Conservation (phyloP, 164 flowering plant species). For the Nymphaea colorata region DNA sequence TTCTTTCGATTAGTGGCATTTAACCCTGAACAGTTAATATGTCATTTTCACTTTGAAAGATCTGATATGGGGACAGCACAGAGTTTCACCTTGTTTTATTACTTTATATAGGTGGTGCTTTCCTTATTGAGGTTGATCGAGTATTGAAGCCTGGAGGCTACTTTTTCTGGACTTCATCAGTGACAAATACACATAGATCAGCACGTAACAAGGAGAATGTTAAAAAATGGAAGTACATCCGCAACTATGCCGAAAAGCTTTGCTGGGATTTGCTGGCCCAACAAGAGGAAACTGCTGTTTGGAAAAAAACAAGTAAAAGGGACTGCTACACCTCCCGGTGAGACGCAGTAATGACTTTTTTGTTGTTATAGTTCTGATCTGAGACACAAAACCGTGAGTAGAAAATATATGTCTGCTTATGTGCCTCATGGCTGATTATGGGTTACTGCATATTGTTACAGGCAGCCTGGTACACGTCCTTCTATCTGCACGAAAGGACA, state of each 20-base stretch:
- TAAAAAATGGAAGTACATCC: constrained; percentile 60
- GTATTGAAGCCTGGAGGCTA: constrained; percentile 94
- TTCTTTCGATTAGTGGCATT: too few relatives aligned
- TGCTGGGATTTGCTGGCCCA: constrained; percentile 92
- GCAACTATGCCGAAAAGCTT: constrained; percentile 41
- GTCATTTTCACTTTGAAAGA: too few relatives aligned
- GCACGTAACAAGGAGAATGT: constrained; percentile 50
- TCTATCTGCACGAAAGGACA: constrained; percentile 58
- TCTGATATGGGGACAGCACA: too few relatives aligned
- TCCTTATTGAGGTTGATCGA: constrained; percentile 82
- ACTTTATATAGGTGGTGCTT: constrained; percentile 55
- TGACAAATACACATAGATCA: constrained; percentile 43
- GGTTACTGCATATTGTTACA: background rate
- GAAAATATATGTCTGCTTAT: too few relatives aligned
- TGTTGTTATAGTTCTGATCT: background rate
- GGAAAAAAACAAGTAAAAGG: constrained; percentile 74
- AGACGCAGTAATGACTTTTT: constrained; percentile 10
- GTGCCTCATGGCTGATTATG: background rate
- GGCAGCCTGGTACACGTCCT: constrained; percentile 12
- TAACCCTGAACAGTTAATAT: too few relatives aligned
- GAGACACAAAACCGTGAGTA: too few relatives aligned
- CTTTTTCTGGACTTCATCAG: constrained; percentile 95
- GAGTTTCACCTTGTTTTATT: too few relatives aligned
- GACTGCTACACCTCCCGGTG: constrained; percentile 68
- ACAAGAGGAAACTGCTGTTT: constrained; percentile 93